Base-by-base conservation (phyloP, 352 stramenopile genomes). In the Globisporangium perplexum region DNA sequence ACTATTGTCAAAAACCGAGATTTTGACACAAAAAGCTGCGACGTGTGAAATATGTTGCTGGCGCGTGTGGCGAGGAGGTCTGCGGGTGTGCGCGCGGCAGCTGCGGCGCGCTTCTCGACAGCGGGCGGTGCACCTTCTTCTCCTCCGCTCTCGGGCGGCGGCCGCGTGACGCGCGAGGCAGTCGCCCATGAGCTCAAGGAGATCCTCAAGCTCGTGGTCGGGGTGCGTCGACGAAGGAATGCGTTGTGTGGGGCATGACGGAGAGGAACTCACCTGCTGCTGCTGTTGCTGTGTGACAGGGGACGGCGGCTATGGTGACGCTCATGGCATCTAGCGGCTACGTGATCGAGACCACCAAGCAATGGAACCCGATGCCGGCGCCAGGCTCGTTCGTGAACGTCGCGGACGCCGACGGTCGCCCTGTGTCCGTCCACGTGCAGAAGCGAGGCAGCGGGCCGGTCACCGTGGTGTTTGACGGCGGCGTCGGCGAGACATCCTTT, bases 401-500 rank as follows among this genome's bases (percentile, higher is more conserved):
- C 41, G 20, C 44, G 3, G 64, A 69, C 28, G 53, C 57, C 10
- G 57, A 84, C 26, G 81, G 72, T 47, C 44, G 71, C 10, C n/a
- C 39, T 8, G 59, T 71, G 11, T 58, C 74, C 38, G 57, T 90
- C 12, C 81, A 91, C 52, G 62, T 83, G 45, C 76, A 87, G 54
- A 65, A 66, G 30, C 53, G 55, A 28, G 77, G 76, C 20, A 51
- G 14, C 17, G 74, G 75, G 28, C 57, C 83, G 41, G 73, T 88
- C 55, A 83, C 77, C 0, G 74, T 90, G 20, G 49, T 93, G 35
- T 59, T 93, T 14, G 82, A 93, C 39, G 82, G 82, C 17, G 78
- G 82, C 36, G 74, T 88, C 33, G 82, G 82, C n/a, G 79, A 93
- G 68, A 87, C 82, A 18, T 88, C 75, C 31, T 93, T 93, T 57